Conservation (phyloP, 2,329 filamentous ascomycete genomes). For the Fusarium anguioides region DNA sequence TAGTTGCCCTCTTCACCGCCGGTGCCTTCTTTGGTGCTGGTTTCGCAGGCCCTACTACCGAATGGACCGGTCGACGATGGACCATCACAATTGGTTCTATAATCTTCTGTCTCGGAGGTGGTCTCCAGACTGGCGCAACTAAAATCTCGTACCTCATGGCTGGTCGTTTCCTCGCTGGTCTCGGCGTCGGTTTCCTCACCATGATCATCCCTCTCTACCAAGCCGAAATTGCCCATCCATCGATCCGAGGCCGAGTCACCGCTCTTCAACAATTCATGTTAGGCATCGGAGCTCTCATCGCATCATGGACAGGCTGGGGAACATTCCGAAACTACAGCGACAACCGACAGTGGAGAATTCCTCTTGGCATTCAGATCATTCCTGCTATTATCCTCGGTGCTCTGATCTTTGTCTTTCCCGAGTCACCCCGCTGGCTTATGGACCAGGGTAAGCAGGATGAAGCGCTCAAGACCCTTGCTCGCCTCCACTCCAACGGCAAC, state of each 20-base stretch:
- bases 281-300: constrained; percentile 77
- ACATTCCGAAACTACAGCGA: constrained; percentile 48
- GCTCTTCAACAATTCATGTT: constrained; percentile 86
- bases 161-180: constrained; percentile 75
- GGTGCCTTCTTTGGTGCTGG: constrained; percentile 77
- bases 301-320: constrained; percentile 79
- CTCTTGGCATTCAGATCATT: constrained; percentile 75
- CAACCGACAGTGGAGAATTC: constrained; percentile 51
- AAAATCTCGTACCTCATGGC: constrained; percentile 71
- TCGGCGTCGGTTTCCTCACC: constrained; percentile 58
- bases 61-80: constrained; percentile 70
- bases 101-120: constrained; percentile 78
- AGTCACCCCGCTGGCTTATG: constrained; percentile 80
- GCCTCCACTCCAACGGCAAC: constrained; percentile 76
- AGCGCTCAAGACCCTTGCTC: constrained; percentile 73
- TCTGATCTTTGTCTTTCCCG: constrained; percentile 77
- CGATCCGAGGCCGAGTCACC: constrained; percentile 80
- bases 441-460: constrained; percentile 74
- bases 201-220: constrained; percentile 73
- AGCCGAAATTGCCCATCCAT: constrained; percentile 81
- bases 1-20: constrained; percentile 81
- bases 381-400: constrained; percentile 73
- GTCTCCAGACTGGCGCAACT: constrained; percentile 76
- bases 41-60: constrained; percentile 72
- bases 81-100: constrained; percentile 79